Base-by-base conservation (phyloP, 305 asterid species). In the Salvia sclarea region DNA sequence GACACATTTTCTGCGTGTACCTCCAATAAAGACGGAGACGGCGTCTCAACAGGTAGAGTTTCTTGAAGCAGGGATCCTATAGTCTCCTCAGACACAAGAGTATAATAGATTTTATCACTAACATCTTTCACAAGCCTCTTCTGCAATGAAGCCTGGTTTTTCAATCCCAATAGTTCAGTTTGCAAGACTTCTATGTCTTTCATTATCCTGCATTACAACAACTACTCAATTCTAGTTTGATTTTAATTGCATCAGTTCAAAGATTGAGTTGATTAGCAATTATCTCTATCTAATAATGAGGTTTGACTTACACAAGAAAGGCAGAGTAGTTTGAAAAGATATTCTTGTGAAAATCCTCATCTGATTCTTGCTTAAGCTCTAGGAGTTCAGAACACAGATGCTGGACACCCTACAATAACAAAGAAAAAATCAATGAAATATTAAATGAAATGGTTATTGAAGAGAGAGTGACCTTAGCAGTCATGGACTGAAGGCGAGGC, bases 341-440 rank as follows among this genome's bases (percentile, higher is more conserved):
- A 64, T 74, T 85, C 80, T 78, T 81, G 76, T 78, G 95, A 80
- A 90, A 86, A 74, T 88, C 96, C 73, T 83, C 87, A 68, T 85
- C 90, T 2, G 95, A 81, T 77, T 86, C 92, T 43, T 76, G 75
- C 82, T 85, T 90, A 66, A 90, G 80, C 79, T 90, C 97, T 33
- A 88, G 79, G 64, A 90, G 85, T 78, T 90, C 96, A 49, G 90
- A 85, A 67, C 97, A 90, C 11, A 90, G 86, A 75, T 90, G 88
- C 64, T 78, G 85, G 72, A 90, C 80, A 9, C 97, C 97, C 97
- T 88, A 35, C 16, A 22, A 55, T 45, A 14, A 57, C 68, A 64
- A 5, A 1, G 24, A 47, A 62, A 64, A 47, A 2, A 37, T 30
- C 54, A 58, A 20, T 25, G 3, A 38, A 25, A 62, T 2, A 28